Evolutionary conservation across 768 basidiomycete species (phyloP), one percentile per base, ranked within the genome.

Genomic region (Lentinula detonsa): DNA sequence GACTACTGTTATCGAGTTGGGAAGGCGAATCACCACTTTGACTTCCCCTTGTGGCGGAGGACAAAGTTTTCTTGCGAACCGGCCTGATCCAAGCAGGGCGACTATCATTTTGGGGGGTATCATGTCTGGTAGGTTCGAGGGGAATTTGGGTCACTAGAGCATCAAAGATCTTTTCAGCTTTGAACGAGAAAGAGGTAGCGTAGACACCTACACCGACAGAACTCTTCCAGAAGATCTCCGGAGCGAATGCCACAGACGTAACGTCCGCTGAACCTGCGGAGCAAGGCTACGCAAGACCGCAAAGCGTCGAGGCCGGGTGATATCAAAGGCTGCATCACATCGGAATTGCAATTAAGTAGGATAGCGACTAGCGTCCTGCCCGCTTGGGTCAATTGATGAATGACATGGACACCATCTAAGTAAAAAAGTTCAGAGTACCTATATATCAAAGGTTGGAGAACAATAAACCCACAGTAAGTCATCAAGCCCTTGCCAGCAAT

Each of bases 211-310:
- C 93, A 74, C 71, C 94, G 85, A 75, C 95, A 96, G 72, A 95
- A 95, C 72, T 96, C 95, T 69, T 96, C 94, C 82, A 97, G 89
- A 46, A 96, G 81, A 73, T 96, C 95, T 33, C 93, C 93, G 50
- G 90, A 93, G 56, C 95, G 79, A 46, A 93, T 83, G 1, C 94
- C 94, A 69, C 95, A 96, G 21, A 96, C 85, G 74, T 97, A 97
- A 50, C 93, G 83, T 63, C 90, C 91, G 65, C 92, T 94, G 73
- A 97, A 97, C 39, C 93, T 81, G 60, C 92, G 77, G 61, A 96
- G 74, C n/a, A 97, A 78, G 4, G 89, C 89, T 7, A 96, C 90
- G 67, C 93, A 96, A 3, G 91, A 93, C 49, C 92, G 83, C 53
- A 96, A 77, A 0, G 90, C 91, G 43, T 96, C 92, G 57, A 95